phyloP scores from a whole-genome alignment of 306 rosid species.

The Gynostemma pentaphyllum region DNA sequence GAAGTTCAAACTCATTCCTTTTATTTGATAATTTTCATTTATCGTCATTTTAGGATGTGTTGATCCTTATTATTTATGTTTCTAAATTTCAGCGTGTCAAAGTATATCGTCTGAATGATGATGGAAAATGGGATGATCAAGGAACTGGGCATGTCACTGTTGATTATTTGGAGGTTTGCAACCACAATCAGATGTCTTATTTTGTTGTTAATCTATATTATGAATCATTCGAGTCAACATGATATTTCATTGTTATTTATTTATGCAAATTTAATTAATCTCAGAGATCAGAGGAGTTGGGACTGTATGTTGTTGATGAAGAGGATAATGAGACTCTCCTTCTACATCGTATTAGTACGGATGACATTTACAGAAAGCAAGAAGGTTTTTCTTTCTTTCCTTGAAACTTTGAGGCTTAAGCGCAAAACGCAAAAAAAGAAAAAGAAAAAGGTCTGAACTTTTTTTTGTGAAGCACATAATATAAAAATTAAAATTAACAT shows the following conservation, averaged over 20 bases:
- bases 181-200: constrained; percentile 4
- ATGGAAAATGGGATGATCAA: constrained; percentile 98
- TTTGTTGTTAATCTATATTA: not conserved
- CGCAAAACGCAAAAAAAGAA: too few relatives aligned
- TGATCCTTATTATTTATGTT: not conserved
- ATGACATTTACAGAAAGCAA: constrained; percentile 88
- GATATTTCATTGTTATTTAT: constrained; percentile 5
- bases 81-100: constrained; percentile 76
- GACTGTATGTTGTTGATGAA: constrained; percentile 76
- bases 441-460: too few relatives aligned
- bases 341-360: constrained; percentile 66
- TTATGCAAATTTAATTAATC: constrained; percentile 12
- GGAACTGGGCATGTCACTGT: constrained; percentile 91
- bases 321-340: constrained; percentile 82
- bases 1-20: not conserved
- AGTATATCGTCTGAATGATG: constrained; percentile 87
- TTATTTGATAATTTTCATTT: not conserved
- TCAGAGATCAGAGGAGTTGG: constrained; percentile 89
- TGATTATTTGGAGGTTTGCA: constrained; percentile 81
- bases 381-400: constrained; percentile 52
- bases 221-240: constrained; percentile 7
- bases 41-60: not conserved
- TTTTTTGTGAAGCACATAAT: too few relatives aligned
- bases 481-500: too few relatives aligned
- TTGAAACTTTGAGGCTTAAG: not conserved